Conservation (phyloP, 495 filamentous ascomycete species). For the Penicillium dipodomyicola region DNA sequence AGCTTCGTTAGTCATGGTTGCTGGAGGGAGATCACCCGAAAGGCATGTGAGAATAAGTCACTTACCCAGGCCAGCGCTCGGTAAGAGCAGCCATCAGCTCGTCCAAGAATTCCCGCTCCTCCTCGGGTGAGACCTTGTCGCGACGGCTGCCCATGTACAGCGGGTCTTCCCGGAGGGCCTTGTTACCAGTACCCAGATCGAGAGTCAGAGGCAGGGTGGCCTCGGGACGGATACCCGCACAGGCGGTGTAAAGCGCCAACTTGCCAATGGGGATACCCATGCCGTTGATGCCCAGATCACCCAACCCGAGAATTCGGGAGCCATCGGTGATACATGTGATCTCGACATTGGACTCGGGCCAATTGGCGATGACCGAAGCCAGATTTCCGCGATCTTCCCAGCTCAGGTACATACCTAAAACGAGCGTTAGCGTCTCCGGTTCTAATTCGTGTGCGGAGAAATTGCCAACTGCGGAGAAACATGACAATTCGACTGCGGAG, state of each 20-base stretch:
- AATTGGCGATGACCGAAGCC: slow-evolving; percentile 78
- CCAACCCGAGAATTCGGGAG: slow-evolving; percentile 91
- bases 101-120: slow-evolving; percentile 92
- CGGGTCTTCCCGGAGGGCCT: slow-evolving; percentile 82
- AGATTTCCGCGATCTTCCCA: slow-evolving; percentile 86
- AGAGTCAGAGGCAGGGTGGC: slow-evolving; percentile 89
- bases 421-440: slow-evolving; percentile 29
- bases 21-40: slow-evolving; percentile 16
- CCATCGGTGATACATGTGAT: slow-evolving; percentile 98
- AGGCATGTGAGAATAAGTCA: slow-evolving; percentile 20
- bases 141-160: slow-evolving; percentile 87
- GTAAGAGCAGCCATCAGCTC: slow-evolving; percentile 93
- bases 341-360: slow-evolving; percentile 82
- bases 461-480: background rate
- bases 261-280: slow-evolving; percentile 99
- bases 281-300: slow-evolving; percentile 94
- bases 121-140: slow-evolving; percentile 73
- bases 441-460: slow-evolving; percentile 23
- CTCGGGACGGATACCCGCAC: slow-evolving; percentile 91
- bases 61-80: slow-evolving; percentile 78
- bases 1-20: slow-evolving; percentile 23
- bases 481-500: background rate
- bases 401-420: slow-evolving; percentile 76
- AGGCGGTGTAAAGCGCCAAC: slow-evolving; percentile 89
- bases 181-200: slow-evolving; percentile 90